Evolutionary conservation across 179 eudicot genomes (phyloP).

Genomic region (Patellifolia procumbens): DNA sequence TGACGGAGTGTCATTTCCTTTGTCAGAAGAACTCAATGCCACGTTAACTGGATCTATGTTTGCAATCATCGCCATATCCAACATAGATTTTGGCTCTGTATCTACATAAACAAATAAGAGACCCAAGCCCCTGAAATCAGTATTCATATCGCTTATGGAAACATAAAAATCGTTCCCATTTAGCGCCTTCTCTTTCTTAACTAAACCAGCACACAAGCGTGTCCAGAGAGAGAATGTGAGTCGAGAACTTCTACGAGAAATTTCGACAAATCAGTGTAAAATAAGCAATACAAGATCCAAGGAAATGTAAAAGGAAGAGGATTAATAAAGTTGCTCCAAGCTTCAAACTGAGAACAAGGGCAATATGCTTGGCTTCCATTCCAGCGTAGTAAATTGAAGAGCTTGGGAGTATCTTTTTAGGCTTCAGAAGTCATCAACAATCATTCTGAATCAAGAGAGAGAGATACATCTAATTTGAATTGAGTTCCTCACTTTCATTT

Average conservation of each 20-base stretch:
- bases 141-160: neutral
- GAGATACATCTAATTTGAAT: neutral
- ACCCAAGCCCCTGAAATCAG: conserved; percentile 5
- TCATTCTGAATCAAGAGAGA: neutral
- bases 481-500: neutral
- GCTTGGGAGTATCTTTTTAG: neutral
- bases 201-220: neutral
- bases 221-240: neutral
- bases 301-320: neutral
- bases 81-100: conserved; percentile 59
- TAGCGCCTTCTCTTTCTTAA: neutral
- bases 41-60: conserved; percentile 48
- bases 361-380: neutral
- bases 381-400: neutral
- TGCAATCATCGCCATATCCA: conserved; percentile 57
- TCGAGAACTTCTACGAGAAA: neutral
- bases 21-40: conserved; percentile 58
- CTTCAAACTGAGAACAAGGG: neutral
- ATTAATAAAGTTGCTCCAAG: neutral
- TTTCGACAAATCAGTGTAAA: neutral
- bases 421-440: neutral
- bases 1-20: conserved; percentile 40
- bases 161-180: neutral
- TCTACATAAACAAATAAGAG: conserved; percentile 42
- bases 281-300: neutral